Percentiles rank a stretch among this genome's conserved stretches.
These are phyloP conservation scores for Mrakia frigida DNA, from an alignment of 768 basidiomycete species.

Conservation along the genomic window DNA sequence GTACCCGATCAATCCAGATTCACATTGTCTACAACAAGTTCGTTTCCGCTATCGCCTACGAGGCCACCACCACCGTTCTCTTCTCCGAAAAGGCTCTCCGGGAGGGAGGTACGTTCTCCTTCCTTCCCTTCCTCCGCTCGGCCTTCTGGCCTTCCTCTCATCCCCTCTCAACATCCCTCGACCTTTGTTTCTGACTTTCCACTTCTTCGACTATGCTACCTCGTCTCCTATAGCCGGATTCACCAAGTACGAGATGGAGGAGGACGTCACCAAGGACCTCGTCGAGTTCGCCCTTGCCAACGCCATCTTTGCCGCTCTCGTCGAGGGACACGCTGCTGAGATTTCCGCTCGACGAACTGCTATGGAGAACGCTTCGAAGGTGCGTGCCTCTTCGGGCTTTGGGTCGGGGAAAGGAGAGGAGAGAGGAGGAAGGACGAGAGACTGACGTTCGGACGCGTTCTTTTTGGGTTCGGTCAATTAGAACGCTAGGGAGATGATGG, in stretches of 20 bases:
- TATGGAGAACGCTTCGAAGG: slow-evolving; percentile 98
- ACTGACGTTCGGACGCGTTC: neutral
- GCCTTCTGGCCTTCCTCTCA: neutral
- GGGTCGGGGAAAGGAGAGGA: neutral
- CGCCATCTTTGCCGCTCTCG: slow-evolving; percentile 87
- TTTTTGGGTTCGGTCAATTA: slow-evolving; percentile 18
- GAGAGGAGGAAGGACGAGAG: neutral
- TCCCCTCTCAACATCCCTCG: neutral
- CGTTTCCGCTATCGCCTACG: slow-evolving; percentile 80
- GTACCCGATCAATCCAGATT: slow-evolving; percentile 37
- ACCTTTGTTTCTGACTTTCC: neutral
- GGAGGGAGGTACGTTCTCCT: slow-evolving; percentile 61
- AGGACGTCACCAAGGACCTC: slow-evolving; percentile 87
- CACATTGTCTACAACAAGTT: slow-evolving; percentile 50
- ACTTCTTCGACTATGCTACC: neutral
- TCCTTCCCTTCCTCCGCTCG: neutral
- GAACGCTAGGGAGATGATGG: slow-evolving; percentile 94
- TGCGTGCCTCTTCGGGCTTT: slow-evolving; percentile 28
- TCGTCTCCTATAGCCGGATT: slow-evolving; percentile 60
- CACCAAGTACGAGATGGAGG: slow-evolving; percentile 95
- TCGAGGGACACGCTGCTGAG: slow-evolving; percentile 93
- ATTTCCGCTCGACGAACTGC: slow-evolving; percentile 83
- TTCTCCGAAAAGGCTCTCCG: slow-evolving; percentile 74
- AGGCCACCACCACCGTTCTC: slow-evolving; percentile 67
- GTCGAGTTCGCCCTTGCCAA: slow-evolving; percentile 95